A percentile compares a stretch with the other conserved stretches of the same genome.
Evolutionary conservation across 257 asterid species (phyloP).

Genomic region (Nicotiana paniculata): DNA sequence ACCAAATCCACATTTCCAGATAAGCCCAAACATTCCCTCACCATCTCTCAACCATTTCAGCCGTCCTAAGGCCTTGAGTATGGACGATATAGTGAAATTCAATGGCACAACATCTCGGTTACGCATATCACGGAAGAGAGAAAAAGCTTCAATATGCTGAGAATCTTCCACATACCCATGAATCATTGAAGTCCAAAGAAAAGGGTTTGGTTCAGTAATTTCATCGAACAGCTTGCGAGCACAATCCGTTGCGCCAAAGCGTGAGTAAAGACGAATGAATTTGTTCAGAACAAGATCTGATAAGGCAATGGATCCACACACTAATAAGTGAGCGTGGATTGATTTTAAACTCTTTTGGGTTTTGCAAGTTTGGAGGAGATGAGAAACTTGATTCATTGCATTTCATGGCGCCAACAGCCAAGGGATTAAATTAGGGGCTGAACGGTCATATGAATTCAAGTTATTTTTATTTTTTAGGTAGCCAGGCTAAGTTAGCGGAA

Average conservation of each 20-base stretch:
- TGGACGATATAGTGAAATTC: conserved; percentile 15
- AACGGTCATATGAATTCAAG: not conserved
- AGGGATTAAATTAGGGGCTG: not conserved
- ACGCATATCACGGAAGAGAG: conserved; percentile 4
- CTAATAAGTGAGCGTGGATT: not conserved
- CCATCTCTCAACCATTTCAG: conserved; percentile 11
- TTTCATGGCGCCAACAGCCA: conserved; percentile 14
- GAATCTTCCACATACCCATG: conserved; percentile 20
- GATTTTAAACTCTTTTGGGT: conserved; percentile 1
- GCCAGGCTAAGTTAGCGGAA: too few species aligned
- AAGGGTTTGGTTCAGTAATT: conserved; percentile 15
- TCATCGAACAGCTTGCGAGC: conserved; percentile 15
- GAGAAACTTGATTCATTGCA: conserved; percentile 4
- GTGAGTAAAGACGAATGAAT: not conserved
- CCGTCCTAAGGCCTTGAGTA: conserved; percentile 18
- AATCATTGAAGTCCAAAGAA: conserved; percentile 13
- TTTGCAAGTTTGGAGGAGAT: conserved; percentile 16
- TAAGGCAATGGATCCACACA: conserved; percentile 3
- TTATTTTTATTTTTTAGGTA: not conserved
- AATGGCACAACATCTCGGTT: not conserved
- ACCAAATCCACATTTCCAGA: not conserved
- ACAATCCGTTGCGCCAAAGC: not conserved
- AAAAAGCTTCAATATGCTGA: conserved; percentile 14
- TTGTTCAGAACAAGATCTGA: conserved; percentile 6
- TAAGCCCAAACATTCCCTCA: conserved; percentile 14